Percentiles rank a stretch among this genome's conserved stretches.
Evolutionary conservation across 805 yeast genomes (phyloP).

Genomic region (Metschnikowia reukaufii): DNA sequence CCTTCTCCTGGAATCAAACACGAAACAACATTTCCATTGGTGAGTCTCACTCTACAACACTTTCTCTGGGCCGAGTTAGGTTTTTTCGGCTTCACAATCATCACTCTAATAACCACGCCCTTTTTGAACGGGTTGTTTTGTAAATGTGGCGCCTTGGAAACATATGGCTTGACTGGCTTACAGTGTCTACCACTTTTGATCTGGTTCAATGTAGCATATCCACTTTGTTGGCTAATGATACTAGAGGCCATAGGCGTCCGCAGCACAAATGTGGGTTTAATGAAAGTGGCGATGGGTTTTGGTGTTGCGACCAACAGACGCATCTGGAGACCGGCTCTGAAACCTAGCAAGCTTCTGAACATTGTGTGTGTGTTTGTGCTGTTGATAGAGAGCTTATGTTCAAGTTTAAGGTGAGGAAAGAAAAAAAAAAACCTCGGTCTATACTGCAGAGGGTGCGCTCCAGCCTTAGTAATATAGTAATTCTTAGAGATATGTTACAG

Average conservation of each 20-base stretch:
- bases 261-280: slow-evolving; percentile 3
- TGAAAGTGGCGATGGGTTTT: slow-evolving; percentile 5
- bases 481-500: no score
- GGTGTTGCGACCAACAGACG: slow-evolving; percentile 5
- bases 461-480: no score
- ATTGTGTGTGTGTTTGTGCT: slow-evolving; percentile 6
- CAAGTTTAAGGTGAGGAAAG: slow-evolving; percentile 4
- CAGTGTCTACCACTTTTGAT: slow-evolving; percentile 63
- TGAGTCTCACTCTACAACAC: slow-evolving; percentile 89
- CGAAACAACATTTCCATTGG: slow-evolving; percentile 84
- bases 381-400: not conserved
- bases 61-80: slow-evolving; percentile 98
- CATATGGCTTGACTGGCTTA: slow-evolving; percentile 49
- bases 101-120: slow-evolving; percentile 91
- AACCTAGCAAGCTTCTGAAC: slow-evolving; percentile 18
- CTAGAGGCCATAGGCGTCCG: slow-evolving; percentile 3
- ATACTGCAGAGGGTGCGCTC: slow-evolving; percentile 4
- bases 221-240: slow-evolving; percentile 33
- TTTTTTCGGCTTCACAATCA: slow-evolving; percentile 95
- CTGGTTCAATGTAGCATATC: slow-evolving; percentile 76
- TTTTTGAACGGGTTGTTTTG: slow-evolving; percentile 81
- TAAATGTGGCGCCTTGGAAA: slow-evolving; percentile 74
- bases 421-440: slow-evolving; percentile 6
- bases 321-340: slow-evolving; percentile 8
- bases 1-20: slow-evolving; percentile 99